Percentiles rank a stretch among this genome's conserved stretches.
These are phyloP conservation scores for Amphibolis antarctica DNA, from an alignment of 106 monocot genomes.

Conservation along the genomic window DNA sequence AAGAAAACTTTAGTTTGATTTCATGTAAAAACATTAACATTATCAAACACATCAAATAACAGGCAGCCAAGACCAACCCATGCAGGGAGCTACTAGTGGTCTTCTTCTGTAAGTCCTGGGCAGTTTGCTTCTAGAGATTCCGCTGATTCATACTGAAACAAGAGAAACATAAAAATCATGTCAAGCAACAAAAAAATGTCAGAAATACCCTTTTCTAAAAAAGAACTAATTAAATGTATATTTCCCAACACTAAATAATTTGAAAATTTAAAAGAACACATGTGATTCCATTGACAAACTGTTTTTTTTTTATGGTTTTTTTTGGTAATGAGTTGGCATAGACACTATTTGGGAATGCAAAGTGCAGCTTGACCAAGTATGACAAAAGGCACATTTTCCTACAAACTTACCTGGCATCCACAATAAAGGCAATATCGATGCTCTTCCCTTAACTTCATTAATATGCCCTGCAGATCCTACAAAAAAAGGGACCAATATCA, in stretches of 20 bases:
- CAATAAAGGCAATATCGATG: constrained; percentile 84
- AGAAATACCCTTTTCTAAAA: neutral
- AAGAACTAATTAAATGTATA: neutral
- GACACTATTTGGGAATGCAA: neutral
- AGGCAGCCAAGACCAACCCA: neutral
- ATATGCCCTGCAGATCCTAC: constrained; percentile 61
- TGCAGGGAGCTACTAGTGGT: constrained; percentile 33
- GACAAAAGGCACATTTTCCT: too few relatives aligned
- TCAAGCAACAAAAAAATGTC: neutral
- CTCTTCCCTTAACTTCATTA: constrained; percentile 63
- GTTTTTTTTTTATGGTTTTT: neutral
- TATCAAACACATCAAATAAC: too few relatives aligned
- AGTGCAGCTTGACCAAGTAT: neutral
- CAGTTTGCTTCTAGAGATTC: constrained; percentile 50
- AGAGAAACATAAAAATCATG: neutral
- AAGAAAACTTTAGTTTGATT: too few relatives aligned
- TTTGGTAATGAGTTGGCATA: too few relatives aligned
- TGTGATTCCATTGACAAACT: too few relatives aligned
- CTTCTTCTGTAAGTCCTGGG: constrained; percentile 67
- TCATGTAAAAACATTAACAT: too few relatives aligned
- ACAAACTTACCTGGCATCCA: constrained; percentile 76
- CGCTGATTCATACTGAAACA: constrained; percentile 67
- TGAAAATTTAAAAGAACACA: too few relatives aligned
- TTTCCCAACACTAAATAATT: neutral
- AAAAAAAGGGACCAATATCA: neutral